These are phyloP conservation scores for Coniochaeta pulveracea DNA, from an alignment of 2,329 filamentous ascomycete species.

Conservation along the genomic window DNA sequence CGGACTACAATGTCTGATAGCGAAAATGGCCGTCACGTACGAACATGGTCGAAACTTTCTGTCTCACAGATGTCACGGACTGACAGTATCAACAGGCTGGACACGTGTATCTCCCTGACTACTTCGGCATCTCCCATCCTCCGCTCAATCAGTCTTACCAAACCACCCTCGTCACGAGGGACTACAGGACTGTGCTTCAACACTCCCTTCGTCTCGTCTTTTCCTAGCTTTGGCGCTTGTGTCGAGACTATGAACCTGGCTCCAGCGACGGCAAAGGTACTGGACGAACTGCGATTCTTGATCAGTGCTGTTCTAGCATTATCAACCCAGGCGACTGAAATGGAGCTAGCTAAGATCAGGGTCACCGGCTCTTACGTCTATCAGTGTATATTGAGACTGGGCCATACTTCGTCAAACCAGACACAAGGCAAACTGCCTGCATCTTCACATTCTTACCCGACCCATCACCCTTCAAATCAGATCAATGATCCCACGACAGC, in stretches of 20 bases:
- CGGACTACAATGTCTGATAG: constrained; percentile 33
- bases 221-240: constrained; percentile 29
- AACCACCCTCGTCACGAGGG: no score
- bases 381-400: constrained; percentile 23
- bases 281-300: constrained; percentile 39
- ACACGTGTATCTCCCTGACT: constrained; percentile 34
- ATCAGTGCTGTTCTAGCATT: constrained; percentile 29
- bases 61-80: no score
- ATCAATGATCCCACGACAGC: background rate
- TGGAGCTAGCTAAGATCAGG: constrained; percentile 26
- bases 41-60: constrained; percentile 10
- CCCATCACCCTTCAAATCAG: background rate
- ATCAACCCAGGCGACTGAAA: constrained; percentile 19
- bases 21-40: constrained; percentile 37
- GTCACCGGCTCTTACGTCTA: constrained; percentile 27
- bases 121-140: constrained; percentile 32
- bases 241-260: constrained; percentile 31
- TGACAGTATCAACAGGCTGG: constrained; percentile 28
- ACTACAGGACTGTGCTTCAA: no score
- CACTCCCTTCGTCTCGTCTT: constrained; percentile 31
- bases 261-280: constrained; percentile 31
- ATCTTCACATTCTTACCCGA: constrained; percentile 10
- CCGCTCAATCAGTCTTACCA: constrained; percentile 26
- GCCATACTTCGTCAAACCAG: no score
- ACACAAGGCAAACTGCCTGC: no score